Evolutionary conservation across 345 rosid genomes (phyloP).

Genomic region (Acer campestre): DNA sequence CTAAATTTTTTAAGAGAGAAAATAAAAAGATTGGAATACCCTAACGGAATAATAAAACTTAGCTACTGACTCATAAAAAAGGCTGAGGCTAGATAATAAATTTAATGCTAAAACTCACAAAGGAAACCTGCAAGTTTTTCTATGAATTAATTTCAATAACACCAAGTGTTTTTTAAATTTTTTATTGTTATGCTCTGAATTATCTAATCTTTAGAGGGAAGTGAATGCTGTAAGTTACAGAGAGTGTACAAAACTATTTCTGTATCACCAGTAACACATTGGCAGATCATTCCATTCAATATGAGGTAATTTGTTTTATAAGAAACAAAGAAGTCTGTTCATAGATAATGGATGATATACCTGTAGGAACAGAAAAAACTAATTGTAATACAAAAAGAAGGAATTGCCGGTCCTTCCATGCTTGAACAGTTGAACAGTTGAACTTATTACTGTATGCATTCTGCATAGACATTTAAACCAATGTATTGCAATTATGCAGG

Average conservation of each 20-base stretch:
- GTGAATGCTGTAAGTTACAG: too few species aligned
- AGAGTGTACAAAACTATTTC: too few species aligned
- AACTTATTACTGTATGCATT: neutral
- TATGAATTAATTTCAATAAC: neutral
- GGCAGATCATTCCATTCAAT: too few species aligned
- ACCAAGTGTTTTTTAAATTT: neutral
- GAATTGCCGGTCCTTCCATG: neutral
- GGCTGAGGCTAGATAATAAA: neutral
- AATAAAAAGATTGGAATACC: neutral
- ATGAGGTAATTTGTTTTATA: too few species aligned
- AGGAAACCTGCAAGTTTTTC: neutral
- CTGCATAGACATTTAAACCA: slow-evolving; percentile 2
- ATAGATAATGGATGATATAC: neutral
- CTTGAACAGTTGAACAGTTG: neutral
- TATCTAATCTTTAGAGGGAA: neutral
- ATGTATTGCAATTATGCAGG: slow-evolving; percentile 57
- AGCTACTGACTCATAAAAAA: neutral
- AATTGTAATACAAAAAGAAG: neutral
- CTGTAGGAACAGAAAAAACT: neutral
- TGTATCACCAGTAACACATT: too few species aligned
- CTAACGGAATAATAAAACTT: neutral
- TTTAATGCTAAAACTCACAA: neutral
- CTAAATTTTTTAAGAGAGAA: neutral
- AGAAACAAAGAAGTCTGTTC: too few species aligned
- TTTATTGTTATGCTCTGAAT: neutral